Base-by-base conservation (phyloP, 352 stramenopile genomes). In the Pythium utonaiense region DNA sequence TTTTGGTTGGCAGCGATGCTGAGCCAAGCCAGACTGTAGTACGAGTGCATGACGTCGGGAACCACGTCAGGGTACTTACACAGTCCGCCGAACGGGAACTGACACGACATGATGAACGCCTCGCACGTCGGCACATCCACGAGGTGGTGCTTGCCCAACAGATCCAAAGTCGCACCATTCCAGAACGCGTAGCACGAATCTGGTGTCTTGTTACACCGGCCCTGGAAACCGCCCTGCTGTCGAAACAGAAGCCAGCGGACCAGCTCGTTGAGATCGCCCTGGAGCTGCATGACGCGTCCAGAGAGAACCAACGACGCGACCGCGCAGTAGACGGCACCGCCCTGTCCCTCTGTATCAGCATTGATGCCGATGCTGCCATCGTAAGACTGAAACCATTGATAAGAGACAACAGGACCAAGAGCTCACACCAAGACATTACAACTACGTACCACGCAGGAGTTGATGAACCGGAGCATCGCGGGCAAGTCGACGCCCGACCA, bases 141-240 rank as follows among this genome's bases (percentile, higher is more conserved):
- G 14, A 96, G 68, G 12, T 76, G 74, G 64, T 95, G 75, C 48
- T 83, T 83, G 41, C 75, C 87, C 17, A 97, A 70, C 28, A 96
- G 50, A 25, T 91, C 69, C 31, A 97, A 71, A 28, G 87, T 91
- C n/a, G 87, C 88, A 24, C 91, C 91, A 53, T 96, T 84, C 91
- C 91, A 98, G 64, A 97, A 98, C 6, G 88, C 89, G 60, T 97
- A 97, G 72, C 91, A 98, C 14, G 78, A 91, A 69, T 98, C 91
- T 0, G 84, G 75, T 16, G 59, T 71, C 73, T 98, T 98, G 77
- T 97, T 97, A 64, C 83, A 93, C 2, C 91, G 82, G 7, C 91
- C 91, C 44, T 97, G 86, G 65, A 97, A 97, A 22, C 91, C 91
- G 19, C 60, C 59, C 40, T 93, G 84, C 59, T 95, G 86, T 16